Base-by-base conservation (phyloP, 306 rosid genomes). In the Acacia acuminata region DNA sequence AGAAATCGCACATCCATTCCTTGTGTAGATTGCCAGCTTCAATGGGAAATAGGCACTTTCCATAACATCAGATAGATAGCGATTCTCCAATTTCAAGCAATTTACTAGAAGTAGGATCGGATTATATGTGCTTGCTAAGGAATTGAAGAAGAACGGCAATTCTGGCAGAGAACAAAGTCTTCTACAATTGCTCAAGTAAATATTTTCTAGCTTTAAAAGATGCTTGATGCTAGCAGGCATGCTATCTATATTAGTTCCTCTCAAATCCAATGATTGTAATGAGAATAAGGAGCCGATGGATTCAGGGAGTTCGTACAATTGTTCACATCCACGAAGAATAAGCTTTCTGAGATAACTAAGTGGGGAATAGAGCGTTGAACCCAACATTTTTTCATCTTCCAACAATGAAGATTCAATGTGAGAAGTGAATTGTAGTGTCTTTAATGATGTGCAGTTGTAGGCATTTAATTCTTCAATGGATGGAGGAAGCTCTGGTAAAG, bases 401-500 rank as follows among this genome's bases (percentile, higher is more conserved):
- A 55, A 55, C 25, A 20, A 2, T 55, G 63, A 20, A 55, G 20
- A 20, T 55, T 55, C 63, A 19, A 20, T 8, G 2, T 20, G 1
- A 55, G 25, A 55, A 5, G 40, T 38, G 25, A 20, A 11, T 55
- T 4, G n/a, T 20, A 55, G 20, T 20, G 25, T 67, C 70, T 55
- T 60, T 40, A 84, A 68, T 7, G 70, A 75, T 48, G 34, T 56
- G 77, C 84, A 84, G 5, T 24, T 17, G 14, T 3, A 7, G 20
- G 73, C 83, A 6, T 67, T 43, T 68, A 79, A 44, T 19, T 27
- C 22, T 50, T 24, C 10, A 4, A 84, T 17, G 12, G 75, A 74
- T 36, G 79, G 69, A 38, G 84, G 70, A 74, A 81, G 79, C 75
- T 50, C 55, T 32, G 84, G 82, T 24, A 84, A 2, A 84, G 65